Evolutionary conservation across 208 protist genomes (phyloP).

Genomic region (Phytomonas sp.): DNA sequence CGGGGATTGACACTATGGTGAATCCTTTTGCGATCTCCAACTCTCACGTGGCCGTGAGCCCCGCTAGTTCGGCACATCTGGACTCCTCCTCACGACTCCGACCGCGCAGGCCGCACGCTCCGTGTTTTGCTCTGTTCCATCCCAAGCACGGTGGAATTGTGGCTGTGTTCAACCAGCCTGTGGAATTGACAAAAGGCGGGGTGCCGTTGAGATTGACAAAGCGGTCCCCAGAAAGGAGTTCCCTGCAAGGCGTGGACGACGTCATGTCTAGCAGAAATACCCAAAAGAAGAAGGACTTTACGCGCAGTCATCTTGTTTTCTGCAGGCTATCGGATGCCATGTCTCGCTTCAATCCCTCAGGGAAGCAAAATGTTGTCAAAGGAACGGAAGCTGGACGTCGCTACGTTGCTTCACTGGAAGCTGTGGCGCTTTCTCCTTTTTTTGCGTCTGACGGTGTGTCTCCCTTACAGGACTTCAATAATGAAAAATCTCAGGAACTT

Average conservation of each 20-base stretch:
- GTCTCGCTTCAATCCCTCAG: conserved; percentile 15
- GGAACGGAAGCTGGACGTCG: conserved; percentile 23
- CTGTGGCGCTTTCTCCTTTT: conserved; percentile 18
- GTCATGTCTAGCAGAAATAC: background rate
- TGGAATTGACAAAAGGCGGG: background rate
- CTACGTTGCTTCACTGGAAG: conserved; percentile 16
- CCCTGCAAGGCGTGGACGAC: background rate
- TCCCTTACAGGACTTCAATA: conserved; percentile 3
- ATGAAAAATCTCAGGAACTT: conserved; percentile 11
- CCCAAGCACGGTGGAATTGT: background rate
- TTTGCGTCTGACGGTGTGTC: conserved; percentile 15
- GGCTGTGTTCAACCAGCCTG: background rate
- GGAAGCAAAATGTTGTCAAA: conserved; percentile 20
- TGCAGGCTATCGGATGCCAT: conserved; percentile 22
- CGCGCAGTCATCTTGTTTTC: conserved; percentile 13
- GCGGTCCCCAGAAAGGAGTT: background rate
- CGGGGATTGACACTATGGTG: background rate
- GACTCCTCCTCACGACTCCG: background rate
- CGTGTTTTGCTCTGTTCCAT: background rate
- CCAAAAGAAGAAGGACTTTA: conserved; percentile 6
- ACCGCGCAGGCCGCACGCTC: background rate
- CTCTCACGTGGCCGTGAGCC: background rate
- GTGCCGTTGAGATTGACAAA: background rate
- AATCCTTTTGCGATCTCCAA: background rate
- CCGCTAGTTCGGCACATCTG: background rate